Evolutionary conservation across 2,329 filamentous ascomycete genomes (phyloP).

Genomic region (Samsoniella hepiali): DNA sequence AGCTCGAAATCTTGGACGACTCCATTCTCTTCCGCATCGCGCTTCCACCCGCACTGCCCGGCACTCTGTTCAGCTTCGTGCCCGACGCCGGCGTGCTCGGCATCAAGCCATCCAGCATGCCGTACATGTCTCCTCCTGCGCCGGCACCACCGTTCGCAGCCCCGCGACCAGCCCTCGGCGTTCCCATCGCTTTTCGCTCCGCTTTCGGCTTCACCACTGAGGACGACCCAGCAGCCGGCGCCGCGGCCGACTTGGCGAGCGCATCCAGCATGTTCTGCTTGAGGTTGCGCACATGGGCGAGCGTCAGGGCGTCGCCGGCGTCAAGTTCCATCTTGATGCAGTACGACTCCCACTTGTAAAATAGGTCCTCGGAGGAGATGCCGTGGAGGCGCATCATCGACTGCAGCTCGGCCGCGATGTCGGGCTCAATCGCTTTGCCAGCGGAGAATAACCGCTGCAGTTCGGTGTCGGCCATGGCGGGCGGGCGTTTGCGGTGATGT

Average conservation of each 20-base stretch:
- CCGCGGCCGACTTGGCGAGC: constrained; percentile 66
- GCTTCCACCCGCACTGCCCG: constrained; percentile 26
- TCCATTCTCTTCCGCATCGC: constrained; percentile 33
- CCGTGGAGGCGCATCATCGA: constrained; percentile 84
- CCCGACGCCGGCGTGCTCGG: constrained; percentile 57
- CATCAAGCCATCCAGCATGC: constrained; percentile 72
- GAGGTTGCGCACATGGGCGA: constrained; percentile 71
- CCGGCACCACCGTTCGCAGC: constrained; percentile 52
- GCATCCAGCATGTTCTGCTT: constrained; percentile 84
- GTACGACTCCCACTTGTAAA: constrained; percentile 99
- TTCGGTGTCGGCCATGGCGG: constrained; percentile 37
- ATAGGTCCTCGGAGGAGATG: constrained; percentile 79
- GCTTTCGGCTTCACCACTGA: constrained; percentile 38
- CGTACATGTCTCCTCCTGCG: constrained; percentile 70
- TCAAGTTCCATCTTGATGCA: constrained; percentile 89
- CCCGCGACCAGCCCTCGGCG: constrained; percentile 52
- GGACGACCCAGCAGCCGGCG: constrained; percentile 52
- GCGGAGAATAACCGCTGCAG: constrained; percentile 37
- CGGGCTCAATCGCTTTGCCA: constrained; percentile 59
- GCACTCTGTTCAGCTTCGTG: constrained; percentile 40
- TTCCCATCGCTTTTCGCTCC: constrained; percentile 58
- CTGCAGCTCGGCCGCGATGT: constrained; percentile 76
- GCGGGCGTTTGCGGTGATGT: constrained; percentile 11
- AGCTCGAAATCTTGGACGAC: constrained; percentile 31
- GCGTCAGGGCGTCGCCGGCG: constrained; percentile 62